Base-by-base conservation (phyloP, 176 grass and related monocot species). In the Bonia amplexicaulis region DNA sequence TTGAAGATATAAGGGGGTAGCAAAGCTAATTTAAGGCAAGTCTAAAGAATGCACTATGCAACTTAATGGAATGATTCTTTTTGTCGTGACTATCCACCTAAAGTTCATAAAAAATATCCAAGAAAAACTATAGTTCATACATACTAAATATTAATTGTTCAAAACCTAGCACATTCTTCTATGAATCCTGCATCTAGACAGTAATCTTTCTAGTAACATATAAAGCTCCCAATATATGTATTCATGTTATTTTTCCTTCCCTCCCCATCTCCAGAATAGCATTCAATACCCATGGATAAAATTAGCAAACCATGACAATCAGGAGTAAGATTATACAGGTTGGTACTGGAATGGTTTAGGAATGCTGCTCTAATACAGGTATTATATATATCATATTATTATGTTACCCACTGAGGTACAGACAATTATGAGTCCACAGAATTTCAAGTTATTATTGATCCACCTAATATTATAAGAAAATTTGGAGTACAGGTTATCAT, bases 401-500 rank as follows among this genome's bases (percentile, higher is more conserved):
- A 47, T 83, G 33, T 65, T n/a, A 33, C 47, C 35, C 33, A 23
- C 4, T 78, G 37, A 47, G 35, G 66, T 44, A 77, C 6, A 79
- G 39, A 57, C 20, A 64, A 48, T 63, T 46, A 79, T 40, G 39
- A n/a, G 41, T 22, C 40, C 48, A 40, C 10, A 20, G 37, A 39
- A n/a, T 52, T 26, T 27, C 49, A 67, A 74, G 49, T 85, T 80
- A 89, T 66, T 31, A 71, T 66, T 48, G 41, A 25, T 66, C 19
- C 22, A 35, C 35, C 31, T 53, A 55, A 79, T 27, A 58, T 42
- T 79, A 55, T 65, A 54, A 5, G 13, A 52, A 79, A 39, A 16
- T 23, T 23, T 6, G 7, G 37, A 85, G 37, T 27, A 42, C 14
- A 76, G 1, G 47, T 68, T 31, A 29, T 41, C 20, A 67, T 9